Base-by-base conservation (phyloP, 2,329 filamentous ascomycete genomes). In the Epichloe gansuensis region DNA sequence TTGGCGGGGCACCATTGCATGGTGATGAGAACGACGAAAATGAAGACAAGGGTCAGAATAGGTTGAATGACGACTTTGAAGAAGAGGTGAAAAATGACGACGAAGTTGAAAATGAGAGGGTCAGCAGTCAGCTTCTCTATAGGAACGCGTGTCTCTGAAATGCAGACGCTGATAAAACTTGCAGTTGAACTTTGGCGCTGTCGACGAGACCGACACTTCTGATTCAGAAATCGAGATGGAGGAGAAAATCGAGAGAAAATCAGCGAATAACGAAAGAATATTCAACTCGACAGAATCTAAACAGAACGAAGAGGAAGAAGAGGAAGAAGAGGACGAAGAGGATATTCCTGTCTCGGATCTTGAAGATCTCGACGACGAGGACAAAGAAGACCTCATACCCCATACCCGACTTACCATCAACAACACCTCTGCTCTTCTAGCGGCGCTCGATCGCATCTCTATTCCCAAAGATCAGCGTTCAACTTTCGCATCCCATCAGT, bases 351-450 rank as follows among this genome's bases (percentile, higher is more conserved):
- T 95, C 57, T 95, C 89, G 35, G 90, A 96, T 61, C 82, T 93
- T 49, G 85, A 87, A 61, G 87, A 87, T 50, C 71, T 82, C 31
- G 73, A 86, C 51, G 88, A 87, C 21, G 86, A 87, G 57, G 89
- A 94, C 61, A 85, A 81, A 61, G 87, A 87, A 69, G 90, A 95
- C 64, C 79, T 95, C 41, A 81, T 95, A 55, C 88, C 89, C 15
- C 87, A 95, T 71, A 89, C 93, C 66, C 87, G 89, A 61, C 83
- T 96, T 58, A 96, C 90, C 50, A 97, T 97, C 73, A 96, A 98
- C 78, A 98, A 98, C 74, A 90, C 87, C 51, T 76, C 87, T 58
- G 93, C 91, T 36, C 86, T 98, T 49, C 80, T 81, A 58, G 76
- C 87, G 59, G 82, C 89, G 12, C 77, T 94, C 56, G 85, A 86